Evolutionary conservation across 129 eudicot genomes (phyloP).

Genomic region (Flaveria robusta): DNA sequence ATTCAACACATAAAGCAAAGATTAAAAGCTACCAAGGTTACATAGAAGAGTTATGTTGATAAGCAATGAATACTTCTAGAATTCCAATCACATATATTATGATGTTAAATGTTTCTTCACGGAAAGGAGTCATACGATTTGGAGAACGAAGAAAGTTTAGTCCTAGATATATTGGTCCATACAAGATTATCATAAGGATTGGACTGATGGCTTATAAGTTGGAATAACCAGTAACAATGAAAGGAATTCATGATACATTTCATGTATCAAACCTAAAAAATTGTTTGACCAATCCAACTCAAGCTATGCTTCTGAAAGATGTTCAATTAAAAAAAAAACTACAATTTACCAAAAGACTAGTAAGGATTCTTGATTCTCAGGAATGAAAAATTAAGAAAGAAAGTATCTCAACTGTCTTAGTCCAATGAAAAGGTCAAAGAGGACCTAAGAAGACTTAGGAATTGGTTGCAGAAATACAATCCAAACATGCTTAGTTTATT

Average conservation of each 20-base stretch:
- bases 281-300: background rate
- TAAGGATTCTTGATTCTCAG: no score
- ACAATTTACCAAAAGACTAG: background rate
- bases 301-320: background rate
- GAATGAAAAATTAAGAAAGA: no score
- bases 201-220: no score
- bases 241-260: no score
- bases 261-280: no score
- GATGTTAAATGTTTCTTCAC: background rate
- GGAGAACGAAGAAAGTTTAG: background rate
- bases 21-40: no score
- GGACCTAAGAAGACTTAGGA: background rate
- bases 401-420: background rate
- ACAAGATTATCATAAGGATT: background rate
- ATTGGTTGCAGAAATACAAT: background rate
- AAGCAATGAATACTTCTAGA: background rate
- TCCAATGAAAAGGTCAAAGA: background rate
- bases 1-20: no score
- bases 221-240: no score
- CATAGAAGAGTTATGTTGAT: background rate
- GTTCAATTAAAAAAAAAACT: no score
- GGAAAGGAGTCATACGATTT: background rate
- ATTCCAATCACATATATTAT: background rate
- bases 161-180: background rate
- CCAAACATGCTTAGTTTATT: no score